Base-by-base conservation (phyloP, 345 rosid genomes). In the Mallotus nudiflorus region DNA sequence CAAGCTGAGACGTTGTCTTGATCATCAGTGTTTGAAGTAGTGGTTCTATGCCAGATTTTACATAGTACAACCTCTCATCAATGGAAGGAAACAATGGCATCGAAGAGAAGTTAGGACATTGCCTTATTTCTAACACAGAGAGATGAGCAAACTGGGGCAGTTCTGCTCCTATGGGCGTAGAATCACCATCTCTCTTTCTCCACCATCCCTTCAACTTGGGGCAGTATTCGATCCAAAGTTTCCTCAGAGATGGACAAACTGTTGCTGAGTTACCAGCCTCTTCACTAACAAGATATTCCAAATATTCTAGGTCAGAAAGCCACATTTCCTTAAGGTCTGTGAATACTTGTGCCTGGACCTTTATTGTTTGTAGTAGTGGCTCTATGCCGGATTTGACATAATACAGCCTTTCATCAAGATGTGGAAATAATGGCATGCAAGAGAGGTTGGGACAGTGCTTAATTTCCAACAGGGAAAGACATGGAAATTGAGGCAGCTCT, bases 401-500 rank as follows among this genome's bases (percentile, higher is more conserved):
- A 5, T 56, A 56, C 10, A 56, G 28, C 20, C 39, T 56, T 29
- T 56, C n/a, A 56, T 28, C 61, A 56, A 56, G 61, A 29, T 4
- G 28, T 56, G 61, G 61, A 56, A 56, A 56, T 39, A 35, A 22
- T 1, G 70, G 70, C 70, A 72, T 72, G 48, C 46, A 65, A 7
- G 40, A 9, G 29, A 65, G 33, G 19, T 31, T 45, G 5, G 70
- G 76, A 24, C 76, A 72, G 2, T 3, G 0, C 9, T 2, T n/a
- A 11, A 65, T 65, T 14, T 6, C 4, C 60, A 72, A 33, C 9
- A 33, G 10, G 28, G 69, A 65, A 46, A 72, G 70, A 15, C 58
- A 22, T 33, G 70, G 70, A 45, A 65, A 65, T 0, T 5, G 29
- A 39, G 76, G 76, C 6, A 55, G 64, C 33, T 54, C 35, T 16